phyloP scores from a whole-genome alignment of 176 grass and related monocot genomes.

The Calamus simplicifolius region DNA sequence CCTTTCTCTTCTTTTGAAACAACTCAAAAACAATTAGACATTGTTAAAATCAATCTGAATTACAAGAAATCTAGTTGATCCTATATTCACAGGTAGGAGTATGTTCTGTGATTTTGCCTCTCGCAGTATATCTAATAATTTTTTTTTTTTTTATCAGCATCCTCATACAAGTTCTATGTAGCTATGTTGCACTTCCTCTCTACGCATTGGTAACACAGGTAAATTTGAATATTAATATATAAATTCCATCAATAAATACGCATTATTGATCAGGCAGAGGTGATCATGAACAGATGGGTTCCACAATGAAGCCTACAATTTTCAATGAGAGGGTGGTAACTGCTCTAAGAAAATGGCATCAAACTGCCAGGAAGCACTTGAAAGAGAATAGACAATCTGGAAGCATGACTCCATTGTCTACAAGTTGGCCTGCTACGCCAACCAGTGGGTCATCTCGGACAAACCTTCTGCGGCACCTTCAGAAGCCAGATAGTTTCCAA shows the following conservation, averaged over 20 bases:
- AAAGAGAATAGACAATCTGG: not conserved
- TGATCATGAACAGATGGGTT: constrained; percentile 3
- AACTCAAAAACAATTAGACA: no score
- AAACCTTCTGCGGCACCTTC: not conserved
- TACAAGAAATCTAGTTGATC: no score
- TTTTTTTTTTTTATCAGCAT: not conserved
- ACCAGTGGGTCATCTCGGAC: not conserved
- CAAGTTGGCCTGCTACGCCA: not conserved
- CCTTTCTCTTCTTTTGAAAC: no score
- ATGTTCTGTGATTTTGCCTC: no score
- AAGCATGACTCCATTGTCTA: not conserved
- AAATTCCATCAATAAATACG: not conserved
- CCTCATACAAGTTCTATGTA: constrained; percentile 7
- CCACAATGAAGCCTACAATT: constrained; percentile 10
- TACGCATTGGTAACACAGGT: constrained; percentile 18
- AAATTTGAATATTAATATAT: not conserved
- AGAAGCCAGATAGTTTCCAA: no score
- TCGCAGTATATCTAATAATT: no score
- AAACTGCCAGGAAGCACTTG: constrained; percentile 4
- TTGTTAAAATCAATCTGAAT: no score
- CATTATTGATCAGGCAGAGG: not conserved
- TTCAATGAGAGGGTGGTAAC: constrained; percentile 13
- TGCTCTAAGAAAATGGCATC: constrained; percentile 11
- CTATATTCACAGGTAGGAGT: no score
- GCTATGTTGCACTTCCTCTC: constrained; percentile 12